A percentile compares a stretch with the other conserved stretches of the same genome.
Evolutionary conservation across 192 early-diverging fungal species (phyloP).

Genomic region (Gigaspora rosea): DNA sequence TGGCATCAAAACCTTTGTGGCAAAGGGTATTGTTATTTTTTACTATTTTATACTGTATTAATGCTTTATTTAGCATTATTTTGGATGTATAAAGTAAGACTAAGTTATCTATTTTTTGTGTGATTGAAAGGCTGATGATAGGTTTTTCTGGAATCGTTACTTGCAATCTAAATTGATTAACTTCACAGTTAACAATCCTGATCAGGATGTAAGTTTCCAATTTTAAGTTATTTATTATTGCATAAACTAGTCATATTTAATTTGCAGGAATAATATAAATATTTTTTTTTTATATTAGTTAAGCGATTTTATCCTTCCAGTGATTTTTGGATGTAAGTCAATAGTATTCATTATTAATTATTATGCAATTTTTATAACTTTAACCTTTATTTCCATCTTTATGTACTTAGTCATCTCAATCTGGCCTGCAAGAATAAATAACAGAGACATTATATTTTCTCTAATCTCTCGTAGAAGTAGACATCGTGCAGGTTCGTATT

Average conservation of each 20-base stretch:
- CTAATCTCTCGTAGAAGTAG: slow-evolving; percentile 83
- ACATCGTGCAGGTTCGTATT: slow-evolving; percentile 65
- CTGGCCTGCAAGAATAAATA: slow-evolving; percentile 58
- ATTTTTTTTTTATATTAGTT: slow-evolving; percentile 43
- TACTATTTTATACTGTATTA: background rate
- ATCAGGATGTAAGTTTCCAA: slow-evolving; percentile 42
- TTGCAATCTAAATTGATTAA: slow-evolving; percentile 72
- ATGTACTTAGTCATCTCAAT: slow-evolving; percentile 61
- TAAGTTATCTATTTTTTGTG: slow-evolving; percentile 14
- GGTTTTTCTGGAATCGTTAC: slow-evolving; percentile 93
- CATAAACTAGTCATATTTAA: background rate
- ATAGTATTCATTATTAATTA: background rate
- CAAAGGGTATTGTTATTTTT: slow-evolving; percentile 42
- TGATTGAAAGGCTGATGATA: slow-evolving; percentile 74
- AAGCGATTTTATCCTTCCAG: slow-evolving; percentile 82
- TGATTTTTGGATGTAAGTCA: slow-evolving; percentile 86
- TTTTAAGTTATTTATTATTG: background rate
- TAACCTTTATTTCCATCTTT: background rate
- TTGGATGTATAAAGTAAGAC: background rate
- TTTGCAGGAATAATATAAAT: background rate
- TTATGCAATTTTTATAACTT: background rate
- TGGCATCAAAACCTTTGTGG: slow-evolving; percentile 48
- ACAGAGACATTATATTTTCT: slow-evolving; percentile 74
- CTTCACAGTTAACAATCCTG: slow-evolving; percentile 41
- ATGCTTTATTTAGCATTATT: background rate